These are phyloP conservation scores for Chrysanthemum makinoi DNA, from an alignment of 129 eudicot species.

Conservation along the genomic window DNA sequence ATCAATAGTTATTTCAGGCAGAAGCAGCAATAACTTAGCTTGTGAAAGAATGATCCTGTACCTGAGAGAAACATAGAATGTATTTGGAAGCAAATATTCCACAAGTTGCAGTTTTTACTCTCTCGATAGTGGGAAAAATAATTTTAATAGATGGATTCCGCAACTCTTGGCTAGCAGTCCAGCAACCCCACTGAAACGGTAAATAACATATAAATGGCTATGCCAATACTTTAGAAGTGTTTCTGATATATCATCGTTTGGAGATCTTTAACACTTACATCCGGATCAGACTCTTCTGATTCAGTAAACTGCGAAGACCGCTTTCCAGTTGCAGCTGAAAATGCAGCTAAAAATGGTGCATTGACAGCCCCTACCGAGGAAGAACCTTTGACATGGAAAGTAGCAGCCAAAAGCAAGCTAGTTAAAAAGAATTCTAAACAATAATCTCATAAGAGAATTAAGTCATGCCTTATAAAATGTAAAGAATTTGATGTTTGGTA, in stretches of 20 bases:
- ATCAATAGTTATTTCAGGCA: no score
- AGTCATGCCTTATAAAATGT: background rate
- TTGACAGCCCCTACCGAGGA: conserved; percentile 79
- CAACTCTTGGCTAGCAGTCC: conserved; percentile 89
- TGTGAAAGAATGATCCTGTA: conserved; percentile 23
- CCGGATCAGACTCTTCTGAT: conserved; percentile 94
- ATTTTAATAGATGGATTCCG: conserved; percentile 73
- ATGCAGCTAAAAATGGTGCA: conserved; percentile 86
- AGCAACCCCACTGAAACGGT: conserved; percentile 87
- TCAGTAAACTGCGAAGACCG: conserved; percentile 55
- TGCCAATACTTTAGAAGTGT: background rate
- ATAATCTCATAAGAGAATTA: conserved; percentile 6
- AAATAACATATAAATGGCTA: conserved; percentile 10
- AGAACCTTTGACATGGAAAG: conserved; percentile 49
- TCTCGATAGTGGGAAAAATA: conserved; percentile 74
- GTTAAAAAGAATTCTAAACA: background rate
- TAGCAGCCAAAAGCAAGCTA: background rate
- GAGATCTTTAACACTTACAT: conserved; percentile 47
- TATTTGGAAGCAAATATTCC: conserved; percentile 73
- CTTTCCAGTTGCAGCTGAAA: conserved; percentile 92
- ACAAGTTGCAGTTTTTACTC: conserved; percentile 65
- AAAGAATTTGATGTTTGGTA: background rate
- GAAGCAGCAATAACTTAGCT: conserved; percentile 3
- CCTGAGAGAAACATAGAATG: conserved; percentile 82
- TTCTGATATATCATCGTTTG: conserved; percentile 3